phyloP scores from a whole-genome alignment of 495 filamentous ascomycete species.

The Achaetomiella virescens region DNA sequence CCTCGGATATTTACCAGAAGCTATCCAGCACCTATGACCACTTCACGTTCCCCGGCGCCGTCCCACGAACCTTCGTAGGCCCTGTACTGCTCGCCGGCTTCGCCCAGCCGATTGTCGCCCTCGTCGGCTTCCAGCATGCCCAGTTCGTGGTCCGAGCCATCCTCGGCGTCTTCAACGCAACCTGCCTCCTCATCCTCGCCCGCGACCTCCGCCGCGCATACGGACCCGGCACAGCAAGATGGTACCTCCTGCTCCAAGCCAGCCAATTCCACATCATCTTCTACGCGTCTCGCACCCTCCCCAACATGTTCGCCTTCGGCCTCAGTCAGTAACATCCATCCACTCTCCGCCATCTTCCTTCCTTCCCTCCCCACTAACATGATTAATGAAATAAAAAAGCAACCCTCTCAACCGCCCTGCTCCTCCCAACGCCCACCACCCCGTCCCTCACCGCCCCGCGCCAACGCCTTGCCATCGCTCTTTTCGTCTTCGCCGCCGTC shows the following conservation, averaged over 20 bases:
- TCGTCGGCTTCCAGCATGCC: slow-evolving; percentile 41
- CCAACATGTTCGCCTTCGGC: slow-evolving; percentile 95
- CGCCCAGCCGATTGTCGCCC: slow-evolving; percentile 54
- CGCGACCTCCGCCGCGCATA: slow-evolving; percentile 58
- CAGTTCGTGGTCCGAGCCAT: slow-evolving; percentile 62
- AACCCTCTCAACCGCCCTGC: slow-evolving; percentile 61
- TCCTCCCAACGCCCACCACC: slow-evolving; percentile 52
- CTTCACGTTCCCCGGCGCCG: slow-evolving; percentile 81
- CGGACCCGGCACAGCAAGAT: slow-evolving; percentile 63
- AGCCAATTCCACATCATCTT: slow-evolving; percentile 91
- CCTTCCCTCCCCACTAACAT: not conserved
- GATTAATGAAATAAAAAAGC: no score
- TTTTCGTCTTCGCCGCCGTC: slow-evolving; percentile 76
- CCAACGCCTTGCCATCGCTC: slow-evolving; percentile 54
- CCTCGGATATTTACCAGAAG: slow-evolving; percentile 40
- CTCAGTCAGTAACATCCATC: slow-evolving; percentile 65
- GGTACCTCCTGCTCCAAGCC: slow-evolving; percentile 76
- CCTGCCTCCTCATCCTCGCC: slow-evolving; percentile 58
- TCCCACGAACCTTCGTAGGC: slow-evolving; percentile 85
- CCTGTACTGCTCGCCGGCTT: slow-evolving; percentile 64
- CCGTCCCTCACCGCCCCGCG: slow-evolving; percentile 27
- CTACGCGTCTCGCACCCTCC: slow-evolving; percentile 87
- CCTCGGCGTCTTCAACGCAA: slow-evolving; percentile 73
- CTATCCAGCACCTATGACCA: slow-evolving; percentile 72
- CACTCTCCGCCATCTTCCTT: not conserved